phyloP scores from a whole-genome alignment of 2,329 filamentous ascomycete genomes.

The Fusarium multiceps region DNA sequence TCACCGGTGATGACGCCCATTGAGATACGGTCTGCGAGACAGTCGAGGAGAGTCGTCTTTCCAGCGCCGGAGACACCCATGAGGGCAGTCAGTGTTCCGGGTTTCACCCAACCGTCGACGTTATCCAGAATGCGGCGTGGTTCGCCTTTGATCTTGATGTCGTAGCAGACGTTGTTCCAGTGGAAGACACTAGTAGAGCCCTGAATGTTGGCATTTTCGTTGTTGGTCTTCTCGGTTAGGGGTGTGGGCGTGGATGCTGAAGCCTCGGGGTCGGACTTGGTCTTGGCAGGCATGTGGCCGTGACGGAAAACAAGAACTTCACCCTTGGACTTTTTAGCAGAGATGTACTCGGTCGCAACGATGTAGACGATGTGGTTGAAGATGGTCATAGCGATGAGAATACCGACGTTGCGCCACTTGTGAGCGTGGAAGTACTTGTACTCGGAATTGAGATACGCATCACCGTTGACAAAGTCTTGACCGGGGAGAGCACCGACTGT shows the following conservation, averaged over 20 bases:
- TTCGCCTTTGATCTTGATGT: conserved; percentile 76
- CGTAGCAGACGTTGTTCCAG: conserved; percentile 79
- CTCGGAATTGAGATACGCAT: conserved; percentile 57
- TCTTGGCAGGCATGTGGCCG: conserved; percentile 47
- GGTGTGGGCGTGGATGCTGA: conserved; percentile 31
- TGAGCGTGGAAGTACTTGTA: conserved; percentile 62
- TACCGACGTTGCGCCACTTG: conserved; percentile 68
- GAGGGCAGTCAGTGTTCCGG: conserved; percentile 76
- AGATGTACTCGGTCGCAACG: conserved; percentile 59
- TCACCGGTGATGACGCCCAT: conserved; percentile 78
- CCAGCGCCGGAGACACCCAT: conserved; percentile 66
- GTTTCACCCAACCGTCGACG: conserved; percentile 80
- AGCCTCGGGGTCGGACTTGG: conserved; percentile 40
- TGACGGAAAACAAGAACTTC: conserved; percentile 70
- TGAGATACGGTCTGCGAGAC: conserved; percentile 75
- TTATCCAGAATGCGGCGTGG: conserved; percentile 73
- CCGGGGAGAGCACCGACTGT: conserved; percentile 62
- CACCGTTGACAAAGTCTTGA: conserved; percentile 57
- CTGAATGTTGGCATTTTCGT: conserved; percentile 39
- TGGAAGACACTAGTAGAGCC: conserved; percentile 64
- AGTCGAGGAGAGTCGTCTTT: conserved; percentile 74
- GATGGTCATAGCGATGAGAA: conserved; percentile 63
- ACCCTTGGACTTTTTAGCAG: conserved; percentile 67
- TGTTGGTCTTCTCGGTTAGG: conserved; percentile 34
- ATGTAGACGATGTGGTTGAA: conserved; percentile 63